A percentile compares a stretch with the other conserved stretches of the same genome.
Evolutionary conservation across 2,329 filamentous ascomycete species (phyloP).

Genomic region (Hysterium pulicare): DNA sequence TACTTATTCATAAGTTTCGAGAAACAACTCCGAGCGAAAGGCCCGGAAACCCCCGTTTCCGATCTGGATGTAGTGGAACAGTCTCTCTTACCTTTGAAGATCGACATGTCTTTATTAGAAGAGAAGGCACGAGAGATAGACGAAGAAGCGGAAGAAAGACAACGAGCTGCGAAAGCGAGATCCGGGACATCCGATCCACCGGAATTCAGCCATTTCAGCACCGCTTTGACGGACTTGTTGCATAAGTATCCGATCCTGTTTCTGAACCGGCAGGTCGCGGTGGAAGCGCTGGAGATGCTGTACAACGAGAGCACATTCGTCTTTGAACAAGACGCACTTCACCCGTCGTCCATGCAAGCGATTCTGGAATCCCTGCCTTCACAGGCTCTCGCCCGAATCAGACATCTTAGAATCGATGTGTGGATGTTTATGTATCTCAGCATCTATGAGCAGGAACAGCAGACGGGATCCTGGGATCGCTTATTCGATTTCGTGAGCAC

Average conservation of each 20-base stretch:
- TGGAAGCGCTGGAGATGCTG: not conserved
- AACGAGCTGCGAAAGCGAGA: not conserved
- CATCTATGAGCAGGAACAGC: not conserved
- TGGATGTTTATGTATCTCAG: not conserved
- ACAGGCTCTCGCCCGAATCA: not conserved
- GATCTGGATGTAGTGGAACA: too few relatives aligned
- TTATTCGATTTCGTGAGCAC: not conserved
- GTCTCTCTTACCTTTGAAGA: too few relatives aligned
- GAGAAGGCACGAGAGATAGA: too few relatives aligned
- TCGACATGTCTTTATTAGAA: too few relatives aligned
- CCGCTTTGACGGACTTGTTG: not conserved
- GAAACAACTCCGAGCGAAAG: too few relatives aligned
- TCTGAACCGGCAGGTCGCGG: not conserved
- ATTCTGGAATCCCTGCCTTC: not conserved
- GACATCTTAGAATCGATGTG: not conserved
- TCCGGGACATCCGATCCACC: not conserved
- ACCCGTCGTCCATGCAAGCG: not conserved
- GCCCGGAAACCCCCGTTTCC: too few relatives aligned
- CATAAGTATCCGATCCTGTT: not conserved
- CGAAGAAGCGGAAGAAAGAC: not conserved
- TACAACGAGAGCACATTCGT: not conserved
- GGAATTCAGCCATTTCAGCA: too few relatives aligned
- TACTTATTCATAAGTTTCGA: too few relatives aligned
- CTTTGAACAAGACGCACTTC: not conserved
- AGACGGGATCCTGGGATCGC: not conserved